Conservation (phyloP, 352 stramenopile species). For the Phytophthora citrophthora region DNA sequence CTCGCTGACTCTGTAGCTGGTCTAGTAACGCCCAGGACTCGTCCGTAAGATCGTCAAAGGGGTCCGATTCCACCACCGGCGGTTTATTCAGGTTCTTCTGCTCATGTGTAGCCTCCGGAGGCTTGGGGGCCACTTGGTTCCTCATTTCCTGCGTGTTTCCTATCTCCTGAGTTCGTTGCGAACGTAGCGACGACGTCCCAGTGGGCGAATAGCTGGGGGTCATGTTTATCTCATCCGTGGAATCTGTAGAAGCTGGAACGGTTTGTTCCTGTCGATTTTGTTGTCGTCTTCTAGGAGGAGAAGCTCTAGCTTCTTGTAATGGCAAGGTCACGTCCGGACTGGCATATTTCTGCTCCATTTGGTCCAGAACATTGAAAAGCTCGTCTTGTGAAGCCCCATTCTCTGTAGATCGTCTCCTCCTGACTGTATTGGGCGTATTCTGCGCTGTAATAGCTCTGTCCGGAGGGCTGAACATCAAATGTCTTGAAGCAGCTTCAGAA, state of each 20-base stretch:
- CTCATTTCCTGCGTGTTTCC: slow-evolving; percentile 17
- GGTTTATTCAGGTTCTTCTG: slow-evolving; percentile 6
- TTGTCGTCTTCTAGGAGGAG: not conserved
- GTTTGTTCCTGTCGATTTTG: not conserved
- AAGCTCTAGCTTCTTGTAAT: not conserved
- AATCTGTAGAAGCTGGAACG: not conserved
- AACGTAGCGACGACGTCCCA: slow-evolving; percentile 22
- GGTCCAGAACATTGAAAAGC: slow-evolving; percentile 60
- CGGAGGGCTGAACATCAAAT: slow-evolving; percentile 59
- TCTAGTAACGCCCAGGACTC: slow-evolving; percentile 83
- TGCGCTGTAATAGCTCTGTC: not conserved
- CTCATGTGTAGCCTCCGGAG: slow-evolving; percentile 3
- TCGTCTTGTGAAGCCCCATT: slow-evolving; percentile 65
- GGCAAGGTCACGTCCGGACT: slow-evolving; percentile 29
- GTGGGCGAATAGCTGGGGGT: slow-evolving; percentile 29
- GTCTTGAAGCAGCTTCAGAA: slow-evolving; percentile 40
- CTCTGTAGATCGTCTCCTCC: slow-evolving; percentile 16
- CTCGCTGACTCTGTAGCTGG: slow-evolving; percentile 66
- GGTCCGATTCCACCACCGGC: slow-evolving; percentile 40
- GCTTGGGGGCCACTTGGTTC: slow-evolving; percentile 1
- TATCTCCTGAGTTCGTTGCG: slow-evolving; percentile 15
- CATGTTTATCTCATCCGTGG: slow-evolving; percentile 9
- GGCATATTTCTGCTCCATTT: slow-evolving; percentile 69
- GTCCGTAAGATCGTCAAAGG: slow-evolving; percentile 73
- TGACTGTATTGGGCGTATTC: slow-evolving; percentile 5